Evolutionary conservation across 768 basidiomycete genomes (phyloP).

Genomic region (Dacryopinax spathularia): DNA sequence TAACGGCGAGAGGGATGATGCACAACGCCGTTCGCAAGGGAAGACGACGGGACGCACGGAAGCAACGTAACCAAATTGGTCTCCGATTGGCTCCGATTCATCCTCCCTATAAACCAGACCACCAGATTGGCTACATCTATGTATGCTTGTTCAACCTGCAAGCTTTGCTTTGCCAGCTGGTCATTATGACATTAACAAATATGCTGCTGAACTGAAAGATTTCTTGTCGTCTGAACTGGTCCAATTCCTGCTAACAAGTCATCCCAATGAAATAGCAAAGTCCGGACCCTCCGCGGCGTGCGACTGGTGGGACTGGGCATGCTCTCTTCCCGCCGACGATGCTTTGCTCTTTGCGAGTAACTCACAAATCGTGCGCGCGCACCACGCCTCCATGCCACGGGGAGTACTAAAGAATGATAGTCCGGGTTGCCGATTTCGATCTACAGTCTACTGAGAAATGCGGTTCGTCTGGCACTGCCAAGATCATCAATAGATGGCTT

Average conservation of each 20-base stretch:
- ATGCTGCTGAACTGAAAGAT: conserved; percentile 4
- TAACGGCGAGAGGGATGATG: background rate
- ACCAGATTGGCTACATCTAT: background rate
- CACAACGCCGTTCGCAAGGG: background rate
- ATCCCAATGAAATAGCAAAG: conserved; percentile 6
- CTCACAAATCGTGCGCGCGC: background rate
- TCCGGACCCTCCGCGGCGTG: background rate
- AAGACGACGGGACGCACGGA: background rate
- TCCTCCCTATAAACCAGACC: background rate
- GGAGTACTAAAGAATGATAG: background rate
- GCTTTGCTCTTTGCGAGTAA: background rate
- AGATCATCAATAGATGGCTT: background rate
- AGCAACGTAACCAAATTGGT: conserved; percentile 3
- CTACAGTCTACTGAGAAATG: background rate
- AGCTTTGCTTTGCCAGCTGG: background rate
- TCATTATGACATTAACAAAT: background rate
- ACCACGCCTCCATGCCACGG: background rate
- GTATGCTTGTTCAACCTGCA: background rate
- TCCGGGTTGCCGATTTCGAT: background rate
- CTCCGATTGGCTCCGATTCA: background rate
- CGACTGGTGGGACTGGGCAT: conserved; percentile 10
- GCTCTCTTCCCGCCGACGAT: background rate
- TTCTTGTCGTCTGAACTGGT: conserved; percentile 5
- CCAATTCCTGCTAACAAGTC: conserved; percentile 5
- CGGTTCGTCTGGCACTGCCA: background rate